Conservation (phyloP, 345 rosid species). For the Odontarrhena argentea region DNA sequence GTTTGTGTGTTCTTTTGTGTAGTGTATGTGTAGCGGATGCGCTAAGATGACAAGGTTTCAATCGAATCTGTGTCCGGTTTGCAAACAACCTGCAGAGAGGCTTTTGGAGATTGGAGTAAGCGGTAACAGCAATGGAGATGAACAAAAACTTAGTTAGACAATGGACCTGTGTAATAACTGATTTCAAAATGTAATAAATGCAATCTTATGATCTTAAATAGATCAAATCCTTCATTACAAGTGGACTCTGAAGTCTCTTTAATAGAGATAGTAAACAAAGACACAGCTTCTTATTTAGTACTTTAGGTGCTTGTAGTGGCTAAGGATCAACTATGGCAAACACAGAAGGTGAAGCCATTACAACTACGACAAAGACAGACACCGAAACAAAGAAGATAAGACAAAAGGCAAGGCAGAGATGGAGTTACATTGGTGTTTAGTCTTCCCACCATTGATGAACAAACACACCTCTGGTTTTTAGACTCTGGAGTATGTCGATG, state of each 20-base stretch:
- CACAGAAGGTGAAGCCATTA: slow-evolving; percentile 35
- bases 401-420: slow-evolving; percentile 38
- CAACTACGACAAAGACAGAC: not conserved
- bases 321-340: slow-evolving; percentile 32
- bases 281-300: slow-evolving; percentile 53
- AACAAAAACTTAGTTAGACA: slow-evolving; percentile 13
- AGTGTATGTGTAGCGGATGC: slow-evolving; percentile 94
- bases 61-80: slow-evolving; percentile 73
- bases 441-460: slow-evolving; percentile 86
- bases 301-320: slow-evolving; percentile 35
- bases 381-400: not conserved
- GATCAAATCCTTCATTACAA: slow-evolving; percentile 68
- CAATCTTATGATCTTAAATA: slow-evolving; percentile 36
- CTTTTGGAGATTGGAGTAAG: slow-evolving; percentile 68
- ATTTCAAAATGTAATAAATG: slow-evolving; percentile 11
- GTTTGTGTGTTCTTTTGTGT: slow-evolving; percentile 35
- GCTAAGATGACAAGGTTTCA: slow-evolving; percentile 83
- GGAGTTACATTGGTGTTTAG: slow-evolving; percentile 31
- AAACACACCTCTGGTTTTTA: slow-evolving; percentile 67
- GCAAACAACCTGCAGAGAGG: slow-evolving; percentile 86
- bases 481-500: slow-evolving; percentile 51
- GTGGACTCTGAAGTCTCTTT: slow-evolving; percentile 58
- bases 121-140: slow-evolving; percentile 17
- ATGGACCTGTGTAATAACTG: not conserved
- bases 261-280: slow-evolving; percentile 24